Percentiles rank a stretch among this genome's conserved stretches.
These are phyloP conservation scores for Fistulina hepatica DNA, from an alignment of 1,284 basidiomycete genomes.

Conservation along the genomic window DNA sequence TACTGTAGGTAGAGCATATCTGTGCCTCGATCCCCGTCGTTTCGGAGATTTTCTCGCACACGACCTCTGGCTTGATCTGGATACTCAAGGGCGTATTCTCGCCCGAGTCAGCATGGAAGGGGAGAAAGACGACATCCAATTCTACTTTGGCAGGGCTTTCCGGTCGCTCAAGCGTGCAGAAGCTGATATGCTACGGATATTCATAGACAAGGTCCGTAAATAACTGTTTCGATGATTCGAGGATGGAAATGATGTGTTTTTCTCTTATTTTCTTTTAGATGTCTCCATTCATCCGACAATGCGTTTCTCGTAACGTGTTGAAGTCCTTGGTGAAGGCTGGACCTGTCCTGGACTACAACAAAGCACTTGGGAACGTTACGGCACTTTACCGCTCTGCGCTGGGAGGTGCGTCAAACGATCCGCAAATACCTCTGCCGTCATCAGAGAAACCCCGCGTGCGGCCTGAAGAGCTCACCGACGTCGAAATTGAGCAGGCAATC, in stretches of 20 bases:
- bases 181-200: conserved; percentile 91
- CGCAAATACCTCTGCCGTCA: conserved; percentile 67
- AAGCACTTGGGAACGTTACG: conserved; percentile 69
- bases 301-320: conserved; percentile 70
- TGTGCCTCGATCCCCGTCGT: conserved; percentile 83
- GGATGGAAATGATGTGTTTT: neutral
- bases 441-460: conserved; percentile 59
- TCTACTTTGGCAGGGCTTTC: conserved; percentile 96
- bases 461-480: conserved; percentile 74
- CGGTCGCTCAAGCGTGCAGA: conserved; percentile 90
- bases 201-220: conserved; percentile 94
- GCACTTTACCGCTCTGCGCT: conserved; percentile 72
- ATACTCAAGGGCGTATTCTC: conserved; percentile 77
- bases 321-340: conserved; percentile 67
- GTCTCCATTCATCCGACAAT: conserved; percentile 88
- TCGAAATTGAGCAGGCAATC: conserved; percentile 93
- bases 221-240: neutral
- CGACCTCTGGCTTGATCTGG: conserved; percentile 90
- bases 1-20: conserved; percentile 83
- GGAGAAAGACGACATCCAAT: conserved; percentile 95
- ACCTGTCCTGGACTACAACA: conserved; percentile 70
- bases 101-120: conserved; percentile 96
- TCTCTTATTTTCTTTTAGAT: conserved; percentile 46
- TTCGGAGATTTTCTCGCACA: conserved; percentile 87
- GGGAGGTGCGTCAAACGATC: conserved; percentile 52